Percentiles rank a stretch among this genome's conserved stretches.
Conservation (phyloP, 257 asterid species). For the Penstemon barbatus region DNA sequence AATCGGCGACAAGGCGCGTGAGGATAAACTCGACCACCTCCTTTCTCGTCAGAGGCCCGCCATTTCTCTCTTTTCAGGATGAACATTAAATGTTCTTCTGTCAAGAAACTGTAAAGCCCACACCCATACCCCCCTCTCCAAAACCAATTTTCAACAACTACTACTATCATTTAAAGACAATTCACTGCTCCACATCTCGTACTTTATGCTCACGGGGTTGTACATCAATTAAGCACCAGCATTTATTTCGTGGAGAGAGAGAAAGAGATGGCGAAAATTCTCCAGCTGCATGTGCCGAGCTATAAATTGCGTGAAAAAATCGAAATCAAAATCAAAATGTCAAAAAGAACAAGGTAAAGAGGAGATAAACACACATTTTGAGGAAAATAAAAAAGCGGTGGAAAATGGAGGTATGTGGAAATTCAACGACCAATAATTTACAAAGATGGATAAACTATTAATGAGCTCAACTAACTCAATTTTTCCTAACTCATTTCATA, state of each 20-base stretch:
- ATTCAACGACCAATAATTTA: conserved; percentile 26
- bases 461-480: conserved; percentile 33
- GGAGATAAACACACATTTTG: background rate
- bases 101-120: no score
- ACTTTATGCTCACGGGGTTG: conserved; percentile 28
- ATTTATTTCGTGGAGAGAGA: background rate
- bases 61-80: no score
- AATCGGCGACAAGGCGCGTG: no score
- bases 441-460: conserved; percentile 24
- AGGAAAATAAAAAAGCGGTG: background rate
- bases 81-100: no score
- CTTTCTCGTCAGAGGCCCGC: no score
- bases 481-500: background rate
- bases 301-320: background rate
- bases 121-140: no score
- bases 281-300: conserved; percentile 27
- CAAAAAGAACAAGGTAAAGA: background rate
- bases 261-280: background rate
- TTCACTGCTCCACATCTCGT: background rate
- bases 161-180: no score
- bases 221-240: background rate
- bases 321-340: background rate
- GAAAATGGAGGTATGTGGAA: background rate
- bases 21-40: no score
- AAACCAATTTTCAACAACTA: no score